Conservation (phyloP, 2,329 filamentous ascomycete genomes). For the Rhynchosporium secalis region DNA sequence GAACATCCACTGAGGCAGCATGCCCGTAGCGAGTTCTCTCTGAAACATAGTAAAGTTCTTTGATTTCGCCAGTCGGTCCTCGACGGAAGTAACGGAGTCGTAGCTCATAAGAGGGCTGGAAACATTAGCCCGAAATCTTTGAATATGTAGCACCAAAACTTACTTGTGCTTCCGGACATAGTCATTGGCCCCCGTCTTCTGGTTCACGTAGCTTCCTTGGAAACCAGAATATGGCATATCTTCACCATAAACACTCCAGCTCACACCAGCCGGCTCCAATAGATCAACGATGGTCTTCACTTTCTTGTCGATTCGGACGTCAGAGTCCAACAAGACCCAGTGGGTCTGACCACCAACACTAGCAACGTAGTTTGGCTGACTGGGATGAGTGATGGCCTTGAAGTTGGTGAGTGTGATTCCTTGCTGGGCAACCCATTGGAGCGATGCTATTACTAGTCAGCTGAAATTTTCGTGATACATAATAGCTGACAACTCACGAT, state of each 20-base stretch:
- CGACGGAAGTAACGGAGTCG: slow-evolving; percentile 59
- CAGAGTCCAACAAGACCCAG: slow-evolving; percentile 67
- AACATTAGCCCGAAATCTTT: background rate
- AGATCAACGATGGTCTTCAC: slow-evolving; percentile 54
- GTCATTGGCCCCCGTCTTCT: slow-evolving; percentile 63
- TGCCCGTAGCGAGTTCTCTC: slow-evolving; percentile 61
- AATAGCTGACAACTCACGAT: slow-evolving; percentile 49
- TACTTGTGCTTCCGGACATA: slow-evolving; percentile 82
- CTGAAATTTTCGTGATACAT: background rate
- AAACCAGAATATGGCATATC: slow-evolving; percentile 74
- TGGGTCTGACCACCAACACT: slow-evolving; percentile 67
- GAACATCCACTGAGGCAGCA: slow-evolving; percentile 71
- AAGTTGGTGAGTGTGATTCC: slow-evolving; percentile 63
- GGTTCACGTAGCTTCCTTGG: slow-evolving; percentile 65
- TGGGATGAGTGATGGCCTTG: slow-evolving; percentile 67
- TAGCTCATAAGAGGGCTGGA: slow-evolving; percentile 56
- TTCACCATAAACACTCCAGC: slow-evolving; percentile 72
- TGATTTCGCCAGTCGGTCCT: slow-evolving; percentile 62
- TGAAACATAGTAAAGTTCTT: slow-evolving; percentile 74
- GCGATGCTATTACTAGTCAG: slow-evolving; percentile 49
- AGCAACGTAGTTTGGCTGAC: slow-evolving; percentile 74
- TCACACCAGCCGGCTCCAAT: slow-evolving; percentile 48
- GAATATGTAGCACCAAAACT: slow-evolving; percentile 18
- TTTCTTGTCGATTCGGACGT: slow-evolving; percentile 58
- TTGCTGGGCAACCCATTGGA: slow-evolving; percentile 53